Percentiles rank a stretch among this genome's conserved stretches.
Evolutionary conservation across 2,329 filamentous ascomycete genomes (phyloP).

Genomic region (Pseudogymnoascus sp.): DNA sequence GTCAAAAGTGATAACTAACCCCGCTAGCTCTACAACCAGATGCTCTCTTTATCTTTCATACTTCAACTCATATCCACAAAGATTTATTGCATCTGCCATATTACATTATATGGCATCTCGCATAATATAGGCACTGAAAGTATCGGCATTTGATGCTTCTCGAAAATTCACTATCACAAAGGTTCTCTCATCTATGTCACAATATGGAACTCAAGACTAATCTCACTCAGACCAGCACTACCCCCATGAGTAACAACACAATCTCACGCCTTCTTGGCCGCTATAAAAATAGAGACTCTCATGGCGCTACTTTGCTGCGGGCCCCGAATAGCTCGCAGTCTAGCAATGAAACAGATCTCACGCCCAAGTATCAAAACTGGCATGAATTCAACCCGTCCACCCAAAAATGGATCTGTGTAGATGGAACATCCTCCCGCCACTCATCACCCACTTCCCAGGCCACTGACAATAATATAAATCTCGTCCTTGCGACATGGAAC

Average conservation of each 20-base stretch:
- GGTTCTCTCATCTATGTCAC: not conserved
- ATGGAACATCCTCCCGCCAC: not conserved
- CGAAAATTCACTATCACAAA: not conserved
- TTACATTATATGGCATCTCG: not conserved
- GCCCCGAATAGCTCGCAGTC: not conserved
- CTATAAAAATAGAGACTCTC: not conserved
- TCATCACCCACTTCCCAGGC: not conserved
- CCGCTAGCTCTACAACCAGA: not conserved
- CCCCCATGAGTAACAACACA: not conserved
- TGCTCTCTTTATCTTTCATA: not conserved
- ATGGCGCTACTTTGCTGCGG: not conserved
- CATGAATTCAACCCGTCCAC: not conserved
- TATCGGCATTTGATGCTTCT: not conserved
- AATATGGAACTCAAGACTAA: not conserved
- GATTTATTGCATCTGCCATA: not conserved
- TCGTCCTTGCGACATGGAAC: slow-evolving; percentile 30
- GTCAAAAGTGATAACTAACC: slow-evolving; percentile 5
- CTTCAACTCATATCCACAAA: not conserved
- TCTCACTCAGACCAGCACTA: not conserved
- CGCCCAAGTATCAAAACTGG: not conserved
- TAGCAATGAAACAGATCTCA: not conserved
- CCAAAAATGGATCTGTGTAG: slow-evolving; percentile 1
- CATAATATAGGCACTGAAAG: not conserved
- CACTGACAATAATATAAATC: not conserved
- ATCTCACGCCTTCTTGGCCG: not conserved